Conservation (phyloP, 2,329 filamentous ascomycete species). For the Pseudopithomyces maydicus region DNA sequence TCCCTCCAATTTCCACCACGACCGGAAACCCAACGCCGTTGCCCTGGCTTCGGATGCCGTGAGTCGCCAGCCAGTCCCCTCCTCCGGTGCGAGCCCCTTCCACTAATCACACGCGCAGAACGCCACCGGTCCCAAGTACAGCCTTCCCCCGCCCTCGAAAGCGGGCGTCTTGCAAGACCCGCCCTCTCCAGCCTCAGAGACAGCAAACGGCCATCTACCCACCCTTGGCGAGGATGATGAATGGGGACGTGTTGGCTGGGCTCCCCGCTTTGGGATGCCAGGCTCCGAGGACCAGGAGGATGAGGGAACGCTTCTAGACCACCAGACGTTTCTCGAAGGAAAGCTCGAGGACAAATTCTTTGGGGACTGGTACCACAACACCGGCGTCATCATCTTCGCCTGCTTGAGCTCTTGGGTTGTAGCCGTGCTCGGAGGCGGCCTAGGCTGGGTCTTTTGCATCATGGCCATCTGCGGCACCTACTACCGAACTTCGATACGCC, state of each 20-base stretch:
- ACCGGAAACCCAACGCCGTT: constrained; percentile 66
- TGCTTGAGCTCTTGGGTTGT: constrained; percentile 90
- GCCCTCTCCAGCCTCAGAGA: constrained; percentile 53
- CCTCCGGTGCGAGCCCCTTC: background rate
- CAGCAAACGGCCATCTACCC: constrained; percentile 58
- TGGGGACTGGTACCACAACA: constrained; percentile 98
- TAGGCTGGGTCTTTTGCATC: constrained; percentile 91
- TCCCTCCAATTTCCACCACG: constrained; percentile 67
- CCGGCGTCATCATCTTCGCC: constrained; percentile 90
- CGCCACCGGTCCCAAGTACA: constrained; percentile 69
- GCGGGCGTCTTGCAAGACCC: constrained; percentile 66
- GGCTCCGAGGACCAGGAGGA: constrained; percentile 57
- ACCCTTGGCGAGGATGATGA: constrained; percentile 56
- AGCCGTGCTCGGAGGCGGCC: constrained; percentile 84
- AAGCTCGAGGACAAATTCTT: constrained; percentile 88
- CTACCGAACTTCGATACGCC: constrained; percentile 92
- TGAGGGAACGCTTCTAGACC: constrained; percentile 75
- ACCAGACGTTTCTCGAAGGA: constrained; percentile 84
- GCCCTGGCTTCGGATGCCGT: constrained; percentile 78
- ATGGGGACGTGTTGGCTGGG: constrained; percentile 75
- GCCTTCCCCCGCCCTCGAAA: constrained; percentile 76
- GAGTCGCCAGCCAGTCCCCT: constrained; percentile 21
- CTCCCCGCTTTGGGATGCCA: constrained; percentile 74
- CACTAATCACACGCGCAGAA: constrained; percentile 52
- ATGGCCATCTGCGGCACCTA: constrained; percentile 94